These are phyloP conservation scores for Boletus rubescentipes DNA, from an alignment of 768 basidiomycete genomes.

Conservation along the genomic window DNA sequence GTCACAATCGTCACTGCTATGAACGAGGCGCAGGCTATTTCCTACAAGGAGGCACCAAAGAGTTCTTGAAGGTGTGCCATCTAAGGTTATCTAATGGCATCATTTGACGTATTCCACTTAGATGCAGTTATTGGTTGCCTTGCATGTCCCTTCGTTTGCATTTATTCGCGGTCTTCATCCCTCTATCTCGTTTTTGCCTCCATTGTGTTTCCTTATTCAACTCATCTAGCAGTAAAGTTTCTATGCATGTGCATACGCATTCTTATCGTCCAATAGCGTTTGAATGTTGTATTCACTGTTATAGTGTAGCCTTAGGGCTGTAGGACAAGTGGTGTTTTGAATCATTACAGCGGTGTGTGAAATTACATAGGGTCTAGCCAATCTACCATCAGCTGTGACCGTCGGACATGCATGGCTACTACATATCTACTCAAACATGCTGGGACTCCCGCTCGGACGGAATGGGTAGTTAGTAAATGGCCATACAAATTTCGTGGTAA, in stretches of 20 bases:
- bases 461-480: too few species aligned
- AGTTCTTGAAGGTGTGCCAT: constrained; percentile 31
- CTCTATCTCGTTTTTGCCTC: constrained; percentile 5
- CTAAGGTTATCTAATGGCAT: background rate
- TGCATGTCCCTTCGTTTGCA: constrained; percentile 17
- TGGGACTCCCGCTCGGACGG: too few species aligned
- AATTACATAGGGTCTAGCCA: too few species aligned
- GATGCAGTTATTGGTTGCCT: background rate
- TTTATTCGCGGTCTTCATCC: constrained; percentile 11
- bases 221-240: constrained; percentile 22
- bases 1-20: constrained; percentile 88
- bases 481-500: too few species aligned
- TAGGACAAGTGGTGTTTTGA: constrained; percentile 9
- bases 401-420: too few species aligned
- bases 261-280: constrained; percentile 25
- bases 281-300: constrained; percentile 28
- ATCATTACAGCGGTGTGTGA: too few species aligned
- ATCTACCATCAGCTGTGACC: too few species aligned
- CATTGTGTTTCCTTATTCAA: constrained; percentile 13
- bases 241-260: constrained; percentile 28
- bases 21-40: constrained; percentile 90
- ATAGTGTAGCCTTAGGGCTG: constrained; percentile 24
- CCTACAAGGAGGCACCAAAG: constrained; percentile 88
- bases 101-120: background rate
- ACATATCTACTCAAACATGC: too few species aligned